Percentiles rank a stretch among this genome's conserved stretches.
phyloP scores from a whole-genome alignment of 768 basidiomycete genomes.

The Boletus rubescentipes region DNA sequence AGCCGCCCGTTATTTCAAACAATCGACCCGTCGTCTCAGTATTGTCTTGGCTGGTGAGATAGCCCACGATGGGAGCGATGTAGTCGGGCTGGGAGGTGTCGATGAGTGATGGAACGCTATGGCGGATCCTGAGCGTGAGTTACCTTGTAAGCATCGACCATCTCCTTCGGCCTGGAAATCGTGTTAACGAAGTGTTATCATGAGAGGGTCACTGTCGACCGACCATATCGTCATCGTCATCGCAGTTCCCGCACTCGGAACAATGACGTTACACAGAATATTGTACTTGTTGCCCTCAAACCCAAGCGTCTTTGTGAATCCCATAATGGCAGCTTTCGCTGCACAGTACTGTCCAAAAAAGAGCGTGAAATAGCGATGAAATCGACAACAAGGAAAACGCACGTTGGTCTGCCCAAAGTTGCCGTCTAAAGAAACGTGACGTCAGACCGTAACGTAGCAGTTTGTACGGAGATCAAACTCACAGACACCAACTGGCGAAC shows the following conservation, averaged over 20 bases:
- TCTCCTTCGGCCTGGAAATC: conserved; percentile 64
- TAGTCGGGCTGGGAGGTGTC: conserved; percentile 66
- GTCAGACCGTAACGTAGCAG: neutral
- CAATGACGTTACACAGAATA: conserved; percentile 86
- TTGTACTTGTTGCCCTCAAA: conserved; percentile 91
- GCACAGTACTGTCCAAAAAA: conserved; percentile 67
- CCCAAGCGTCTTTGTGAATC: conserved; percentile 84
- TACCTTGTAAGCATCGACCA: conserved; percentile 89
- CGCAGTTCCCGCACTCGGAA: conserved; percentile 85
- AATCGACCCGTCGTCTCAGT: conserved; percentile 67
- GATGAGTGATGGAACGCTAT: neutral
- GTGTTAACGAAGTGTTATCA: neutral
- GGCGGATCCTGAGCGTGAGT: neutral
- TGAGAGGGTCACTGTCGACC: conserved; percentile 19
- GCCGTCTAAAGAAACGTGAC: conserved; percentile 56
- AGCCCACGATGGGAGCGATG: conserved; percentile 91
- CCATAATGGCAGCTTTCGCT: conserved; percentile 90
- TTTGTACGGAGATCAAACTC: conserved; percentile 31
- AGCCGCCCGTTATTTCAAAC: conserved; percentile 89
- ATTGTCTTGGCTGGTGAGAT: conserved; percentile 81
- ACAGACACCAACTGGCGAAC: conserved; percentile 92
- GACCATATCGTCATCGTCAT: conserved; percentile 85
- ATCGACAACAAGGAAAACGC: conserved; percentile 13
- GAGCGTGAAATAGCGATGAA: neutral
- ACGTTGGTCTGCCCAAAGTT: conserved; percentile 95